These are phyloP conservation scores for Cytidiella melzeri DNA, from an alignment of 768 basidiomycete genomes.

Conservation along the genomic window DNA sequence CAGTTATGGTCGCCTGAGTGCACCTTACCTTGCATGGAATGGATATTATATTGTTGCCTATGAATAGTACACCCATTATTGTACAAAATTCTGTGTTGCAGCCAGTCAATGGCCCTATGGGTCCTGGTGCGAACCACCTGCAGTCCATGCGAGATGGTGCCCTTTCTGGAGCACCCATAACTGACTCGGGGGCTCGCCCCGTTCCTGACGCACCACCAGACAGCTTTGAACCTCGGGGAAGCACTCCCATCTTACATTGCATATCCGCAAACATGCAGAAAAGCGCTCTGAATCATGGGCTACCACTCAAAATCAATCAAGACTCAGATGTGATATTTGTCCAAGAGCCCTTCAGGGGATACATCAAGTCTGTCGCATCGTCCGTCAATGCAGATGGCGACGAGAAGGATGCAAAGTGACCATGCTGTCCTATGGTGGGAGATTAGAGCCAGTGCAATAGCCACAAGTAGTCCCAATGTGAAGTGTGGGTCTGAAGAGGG, in stretches of 20 bases:
- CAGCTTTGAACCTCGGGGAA: too few relatives aligned
- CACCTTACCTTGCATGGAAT: too few relatives aligned
- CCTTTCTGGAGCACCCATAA: too few relatives aligned
- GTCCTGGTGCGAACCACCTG: too few relatives aligned
- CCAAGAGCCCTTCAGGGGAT: constrained; percentile 9
- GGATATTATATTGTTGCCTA: neutral
- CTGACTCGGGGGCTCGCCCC: too few relatives aligned
- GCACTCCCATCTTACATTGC: neutral
- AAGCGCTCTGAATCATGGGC: too few relatives aligned
- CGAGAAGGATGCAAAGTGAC: neutral
- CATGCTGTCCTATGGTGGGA: too few relatives aligned
- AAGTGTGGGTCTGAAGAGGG: too few relatives aligned
- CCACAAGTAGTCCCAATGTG: neutral
- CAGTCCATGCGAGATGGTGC: too few relatives aligned
- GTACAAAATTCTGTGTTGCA: neutral
- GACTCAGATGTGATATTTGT: constrained; percentile 7
- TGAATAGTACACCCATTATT: neutral
- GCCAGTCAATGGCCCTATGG: too few relatives aligned
- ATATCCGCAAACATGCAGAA: constrained; percentile 8
- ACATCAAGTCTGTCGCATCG: too few relatives aligned
- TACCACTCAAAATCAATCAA: neutral
- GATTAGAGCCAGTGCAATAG: neutral
- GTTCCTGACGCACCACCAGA: too few relatives aligned
- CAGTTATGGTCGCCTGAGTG: neutral
- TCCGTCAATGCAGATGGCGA: constrained; percentile 1